phyloP scores from a whole-genome alignment of 805 yeast species.

The Metschnikowia gruessii region DNA sequence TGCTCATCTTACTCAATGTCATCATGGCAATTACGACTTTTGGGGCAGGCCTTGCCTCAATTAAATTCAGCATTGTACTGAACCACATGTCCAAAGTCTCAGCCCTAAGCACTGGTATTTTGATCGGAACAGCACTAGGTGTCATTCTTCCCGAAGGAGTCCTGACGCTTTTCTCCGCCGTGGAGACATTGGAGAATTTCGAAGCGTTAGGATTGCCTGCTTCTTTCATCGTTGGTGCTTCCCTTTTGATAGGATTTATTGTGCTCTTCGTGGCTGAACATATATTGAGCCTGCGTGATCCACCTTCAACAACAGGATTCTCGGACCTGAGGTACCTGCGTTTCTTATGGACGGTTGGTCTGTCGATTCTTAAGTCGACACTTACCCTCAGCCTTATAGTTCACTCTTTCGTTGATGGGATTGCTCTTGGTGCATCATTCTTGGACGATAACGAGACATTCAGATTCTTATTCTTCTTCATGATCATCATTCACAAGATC shows the following conservation, averaged over 20 bases:
- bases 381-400: conserved; percentile 60
- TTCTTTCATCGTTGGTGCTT: conserved; percentile 41
- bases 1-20: conserved; percentile 9
- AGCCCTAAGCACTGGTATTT: conserved; percentile 55
- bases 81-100: conserved; percentile 38
- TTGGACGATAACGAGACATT: conserved; percentile 37
- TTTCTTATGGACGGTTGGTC: neutral
- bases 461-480: conserved; percentile 49
- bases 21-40: conserved; percentile 14
- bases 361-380: conserved; percentile 40
- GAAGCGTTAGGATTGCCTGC: conserved; percentile 8
- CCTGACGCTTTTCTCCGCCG: conserved; percentile 36
- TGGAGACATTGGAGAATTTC: neutral
- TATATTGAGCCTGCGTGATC: conserved; percentile 10
- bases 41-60: conserved; percentile 13
- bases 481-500: conserved; percentile 66
- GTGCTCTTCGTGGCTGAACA: conserved; percentile 50
- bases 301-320: neutral
- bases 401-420: conserved; percentile 71
- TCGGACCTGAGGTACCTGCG: conserved; percentile 3
- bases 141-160: conserved; percentile 68
- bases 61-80: conserved; percentile 11
- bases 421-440: conserved; percentile 64
- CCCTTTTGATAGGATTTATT: conserved; percentile 53
- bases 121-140: conserved; percentile 57